phyloP scores from a whole-genome alignment of 257 asterid genomes.

The Solanum medicagineum region DNA sequence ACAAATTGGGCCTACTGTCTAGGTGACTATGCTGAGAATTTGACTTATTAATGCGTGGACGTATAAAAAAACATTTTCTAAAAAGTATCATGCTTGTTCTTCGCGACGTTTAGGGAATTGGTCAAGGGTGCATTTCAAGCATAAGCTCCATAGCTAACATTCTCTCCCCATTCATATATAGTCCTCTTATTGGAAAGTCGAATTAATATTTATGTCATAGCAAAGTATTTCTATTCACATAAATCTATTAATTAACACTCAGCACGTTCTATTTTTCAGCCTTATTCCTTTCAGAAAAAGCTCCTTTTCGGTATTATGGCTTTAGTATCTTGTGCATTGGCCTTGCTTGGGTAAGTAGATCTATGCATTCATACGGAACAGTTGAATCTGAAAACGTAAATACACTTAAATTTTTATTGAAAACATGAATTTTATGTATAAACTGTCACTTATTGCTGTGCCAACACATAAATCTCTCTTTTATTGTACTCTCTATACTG shows the following conservation, averaged over 20 bases:
- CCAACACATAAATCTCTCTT: no score
- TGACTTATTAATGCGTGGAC: background rate
- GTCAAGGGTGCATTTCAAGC: constrained; percentile 4
- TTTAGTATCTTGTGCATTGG: constrained; percentile 17
- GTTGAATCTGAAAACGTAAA: no score
- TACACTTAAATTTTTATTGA: no score
- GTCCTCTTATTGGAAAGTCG: background rate
- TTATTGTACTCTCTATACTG: no score
- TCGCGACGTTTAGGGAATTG: background rate
- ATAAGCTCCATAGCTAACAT: background rate
- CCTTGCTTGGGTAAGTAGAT: constrained; percentile 11
- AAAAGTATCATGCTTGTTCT: background rate
- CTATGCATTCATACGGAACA: background rate
- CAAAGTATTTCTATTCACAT: background rate
- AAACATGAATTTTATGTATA: no score
- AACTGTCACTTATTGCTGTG: no score
- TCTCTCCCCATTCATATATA: background rate
- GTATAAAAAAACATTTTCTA: background rate
- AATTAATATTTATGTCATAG: background rate
- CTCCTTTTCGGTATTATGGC: constrained; percentile 10
- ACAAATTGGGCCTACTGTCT: constrained; percentile 1
- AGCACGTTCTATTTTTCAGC: background rate
- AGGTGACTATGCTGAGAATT: background rate
- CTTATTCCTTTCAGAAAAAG: constrained; percentile 7
- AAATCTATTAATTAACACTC: background rate